Percentiles rank a stretch among this genome's conserved stretches.
phyloP scores from a whole-genome alignment of 2,329 filamentous ascomycete genomes.

The Trichoderma sp. region DNA sequence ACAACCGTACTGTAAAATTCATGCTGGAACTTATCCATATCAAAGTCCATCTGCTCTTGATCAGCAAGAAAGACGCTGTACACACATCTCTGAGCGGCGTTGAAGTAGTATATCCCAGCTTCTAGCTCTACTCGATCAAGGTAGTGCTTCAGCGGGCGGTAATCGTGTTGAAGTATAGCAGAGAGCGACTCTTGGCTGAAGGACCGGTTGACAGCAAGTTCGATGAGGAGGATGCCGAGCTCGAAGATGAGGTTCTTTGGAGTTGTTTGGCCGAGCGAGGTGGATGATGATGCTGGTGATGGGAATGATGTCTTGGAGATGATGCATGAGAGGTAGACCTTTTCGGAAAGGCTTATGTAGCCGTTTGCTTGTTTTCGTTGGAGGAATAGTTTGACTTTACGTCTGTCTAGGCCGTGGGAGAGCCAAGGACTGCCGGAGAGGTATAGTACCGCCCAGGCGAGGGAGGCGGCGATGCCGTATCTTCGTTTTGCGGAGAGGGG shows the following conservation, averaged over 20 bases:
- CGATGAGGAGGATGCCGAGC: slow-evolving; percentile 15
- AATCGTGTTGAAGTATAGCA: slow-evolving; percentile 5
- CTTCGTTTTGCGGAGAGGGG: slow-evolving; percentile 13
- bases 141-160: neutral
- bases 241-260: slow-evolving; percentile 14
- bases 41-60: slow-evolving; percentile 13
- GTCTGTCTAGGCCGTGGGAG: neutral
- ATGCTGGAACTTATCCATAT: slow-evolving; percentile 10
- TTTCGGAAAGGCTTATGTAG: slow-evolving; percentile 15
- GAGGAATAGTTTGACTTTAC: neutral
- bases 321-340: neutral
- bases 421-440: slow-evolving; percentile 14
- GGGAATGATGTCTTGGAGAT: neutral
- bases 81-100: slow-evolving; percentile 10
- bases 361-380: neutral
- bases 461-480: slow-evolving; percentile 12
- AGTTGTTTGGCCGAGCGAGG: neutral
- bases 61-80: slow-evolving; percentile 12
- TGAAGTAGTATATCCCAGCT: slow-evolving; percentile 15
- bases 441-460: slow-evolving; percentile 7
- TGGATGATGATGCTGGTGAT: neutral
- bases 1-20: slow-evolving; percentile 15
- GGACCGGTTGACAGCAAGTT: slow-evolving; percentile 11
- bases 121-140: slow-evolving; percentile 4
- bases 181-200: slow-evolving; percentile 1